Evolutionary conservation across 345 rosid genomes (phyloP).

Genomic region (Angophora floribunda): DNA sequence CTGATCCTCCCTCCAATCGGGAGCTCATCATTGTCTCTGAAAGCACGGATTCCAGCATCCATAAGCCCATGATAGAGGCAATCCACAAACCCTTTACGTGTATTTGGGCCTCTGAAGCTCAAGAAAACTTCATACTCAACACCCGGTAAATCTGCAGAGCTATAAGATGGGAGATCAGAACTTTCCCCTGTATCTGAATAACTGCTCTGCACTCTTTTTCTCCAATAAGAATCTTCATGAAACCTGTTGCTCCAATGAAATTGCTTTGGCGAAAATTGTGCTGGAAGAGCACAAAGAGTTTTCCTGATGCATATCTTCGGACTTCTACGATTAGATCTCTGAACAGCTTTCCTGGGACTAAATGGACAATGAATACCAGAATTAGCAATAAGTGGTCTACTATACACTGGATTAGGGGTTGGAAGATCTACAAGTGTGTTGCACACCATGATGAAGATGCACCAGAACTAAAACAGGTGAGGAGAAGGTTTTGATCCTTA

Average conservation of each 20-base stretch:
- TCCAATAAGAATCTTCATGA: not conserved
- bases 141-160: not conserved
- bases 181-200: not conserved
- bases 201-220: not conserved
- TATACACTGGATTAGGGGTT: not conserved
- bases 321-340: not conserved
- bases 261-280: not conserved
- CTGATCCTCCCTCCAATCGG: not conserved
- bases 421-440: not conserved
- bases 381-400: not conserved
- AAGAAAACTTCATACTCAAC: slow-evolving; percentile 8
- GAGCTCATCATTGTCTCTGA: slow-evolving; percentile 4
- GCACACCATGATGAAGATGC: not conserved
- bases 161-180: not conserved
- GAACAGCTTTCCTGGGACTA: not conserved
- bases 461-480: not conserved
- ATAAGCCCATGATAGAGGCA: not conserved
- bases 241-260: not conserved
- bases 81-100: slow-evolving; percentile 5
- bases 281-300: not conserved
- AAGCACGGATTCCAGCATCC: slow-evolving; percentile 1
- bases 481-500: not conserved
- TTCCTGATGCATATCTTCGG: not conserved
- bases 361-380: not conserved
- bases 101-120: slow-evolving; percentile 4